Evolutionary conservation across 73 alveolate species (phyloP).

Genomic region (Tetrahymena thermophila): DNA sequence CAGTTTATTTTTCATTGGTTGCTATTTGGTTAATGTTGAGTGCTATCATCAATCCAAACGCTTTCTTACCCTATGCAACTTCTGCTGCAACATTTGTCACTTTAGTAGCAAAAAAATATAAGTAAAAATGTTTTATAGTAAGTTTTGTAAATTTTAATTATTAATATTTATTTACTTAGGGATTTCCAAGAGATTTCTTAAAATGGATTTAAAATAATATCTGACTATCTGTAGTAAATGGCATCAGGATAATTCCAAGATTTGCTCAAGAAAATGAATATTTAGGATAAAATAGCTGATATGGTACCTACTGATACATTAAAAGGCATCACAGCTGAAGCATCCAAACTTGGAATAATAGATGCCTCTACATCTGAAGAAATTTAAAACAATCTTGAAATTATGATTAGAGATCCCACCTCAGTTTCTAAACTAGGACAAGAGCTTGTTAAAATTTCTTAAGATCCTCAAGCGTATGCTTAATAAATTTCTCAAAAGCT

Average conservation of each 20-base stretch:
- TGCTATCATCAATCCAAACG: constrained; percentile 46
- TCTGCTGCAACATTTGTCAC: constrained; percentile 48
- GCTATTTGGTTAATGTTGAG: constrained; percentile 40
- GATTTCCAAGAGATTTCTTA: constrained; percentile 4
- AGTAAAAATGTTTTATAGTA: not conserved
- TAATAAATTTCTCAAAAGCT: constrained; percentile 18
- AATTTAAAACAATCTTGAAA: constrained; percentile 34
- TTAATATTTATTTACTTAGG: constrained; percentile 18
- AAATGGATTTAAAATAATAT: constrained; percentile 6
- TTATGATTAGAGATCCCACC: constrained; percentile 23
- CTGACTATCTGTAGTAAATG: not conserved
- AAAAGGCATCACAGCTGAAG: constrained; percentile 27
- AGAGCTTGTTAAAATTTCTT: constrained; percentile 21
- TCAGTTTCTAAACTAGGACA: constrained; percentile 16
- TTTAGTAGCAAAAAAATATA: constrained; percentile 11
- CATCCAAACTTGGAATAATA: constrained; percentile 26
- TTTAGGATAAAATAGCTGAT: constrained; percentile 18
- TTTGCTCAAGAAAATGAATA: not conserved
- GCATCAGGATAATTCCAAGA: not conserved
- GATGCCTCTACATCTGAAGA: constrained; percentile 19
- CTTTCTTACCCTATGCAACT: constrained; percentile 45
- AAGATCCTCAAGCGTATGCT: constrained; percentile 32
- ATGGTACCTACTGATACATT: constrained; percentile 12
- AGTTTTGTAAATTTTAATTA: too few relatives aligned
- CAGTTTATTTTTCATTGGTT: constrained; percentile 24